Evolutionary conservation across 1,284 basidiomycete genomes (phyloP).

Genomic region (Sanghuangporus weigelae): DNA sequence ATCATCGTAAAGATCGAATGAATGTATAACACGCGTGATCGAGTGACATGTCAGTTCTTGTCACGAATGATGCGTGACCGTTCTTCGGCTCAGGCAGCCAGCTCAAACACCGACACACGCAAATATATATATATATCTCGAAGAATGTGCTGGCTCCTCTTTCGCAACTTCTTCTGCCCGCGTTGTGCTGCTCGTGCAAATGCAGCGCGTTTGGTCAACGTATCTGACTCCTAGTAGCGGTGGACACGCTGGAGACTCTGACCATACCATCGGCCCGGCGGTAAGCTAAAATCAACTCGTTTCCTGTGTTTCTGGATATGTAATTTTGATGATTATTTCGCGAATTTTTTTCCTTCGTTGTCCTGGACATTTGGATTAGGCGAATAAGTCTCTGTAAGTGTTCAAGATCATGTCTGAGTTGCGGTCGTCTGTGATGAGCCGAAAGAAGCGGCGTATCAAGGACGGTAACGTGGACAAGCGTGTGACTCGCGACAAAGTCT

Average conservation of each 20-base stretch:
- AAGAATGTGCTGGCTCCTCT: not conserved
- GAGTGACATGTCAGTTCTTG: no score
- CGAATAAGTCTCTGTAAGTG: conserved; percentile 7
- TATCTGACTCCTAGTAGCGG: conserved; percentile 2
- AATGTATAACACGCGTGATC: no score
- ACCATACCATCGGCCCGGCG: not conserved
- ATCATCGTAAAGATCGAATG: no score
- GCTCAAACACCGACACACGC: no score
- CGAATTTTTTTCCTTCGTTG: no score
- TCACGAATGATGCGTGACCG: no score
- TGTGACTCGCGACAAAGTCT: not conserved
- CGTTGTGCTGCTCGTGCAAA: not conserved
- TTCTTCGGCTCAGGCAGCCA: no score
- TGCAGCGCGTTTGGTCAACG: conserved; percentile 16
- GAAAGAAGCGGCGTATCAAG: no score
- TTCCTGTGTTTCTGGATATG: not conserved
- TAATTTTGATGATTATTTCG: no score
- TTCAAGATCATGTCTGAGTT: not conserved
- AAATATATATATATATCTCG: not conserved
- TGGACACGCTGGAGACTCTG: not conserved
- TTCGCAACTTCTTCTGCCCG: not conserved
- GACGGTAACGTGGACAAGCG: not conserved
- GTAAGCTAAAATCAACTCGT: not conserved
- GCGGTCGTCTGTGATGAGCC: not conserved
- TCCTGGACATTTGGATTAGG: not conserved